Base-by-base conservation (phyloP, 2,329 filamentous ascomycete species). In the Fusarium dimerum region DNA sequence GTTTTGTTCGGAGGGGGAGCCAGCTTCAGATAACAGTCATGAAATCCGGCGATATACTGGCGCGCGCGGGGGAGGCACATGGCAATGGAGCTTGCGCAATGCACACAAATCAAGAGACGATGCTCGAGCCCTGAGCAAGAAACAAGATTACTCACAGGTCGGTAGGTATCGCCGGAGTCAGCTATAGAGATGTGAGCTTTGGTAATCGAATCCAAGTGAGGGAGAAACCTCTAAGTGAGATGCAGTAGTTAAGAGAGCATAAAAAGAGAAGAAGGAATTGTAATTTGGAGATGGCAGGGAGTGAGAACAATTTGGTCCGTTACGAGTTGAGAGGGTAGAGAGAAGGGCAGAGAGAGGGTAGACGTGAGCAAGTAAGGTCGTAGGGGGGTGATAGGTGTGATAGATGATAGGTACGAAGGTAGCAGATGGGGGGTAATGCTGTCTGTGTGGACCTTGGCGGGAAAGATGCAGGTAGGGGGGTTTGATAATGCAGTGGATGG, bases 141-240 rank as follows among this genome's bases (percentile, higher is more conserved):
- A 20, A 17, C 47, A 47, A 50, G 47, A 45, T 50, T 60, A 79
- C 79, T 81, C 73, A 81, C 82, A 67, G 81, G 80, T 71, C 82
- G 80, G 71, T 84, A 85, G 60, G 74, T 84, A 67, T 85, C 81
- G 72, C 79, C 79, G 65, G 79, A 78, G 66, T 84, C 82, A 70
- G 82, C 82, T 84, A 71, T 66, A 72, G 60, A 70, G 66, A 80
- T 74, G 76, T 69, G 57, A 64, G 54, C 52, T 54, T 62, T 59
- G 65, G 59, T 59, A 61, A 57, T 43, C 54, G 56, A 60, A 56
- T 57, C 42, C 54, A 48, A 43, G 45, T 56, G 59, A 62, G 61
- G 58, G 56, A 59, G 50, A 55, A 57, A 59, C 63, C 54, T 48
- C 50, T 57, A 54, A 56, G 64, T 58, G 54, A 62, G 58, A 55